These are phyloP conservation scores for Linderniella brevidens DNA, from an alignment of 257 asterid genomes.

Conservation along the genomic window DNA sequence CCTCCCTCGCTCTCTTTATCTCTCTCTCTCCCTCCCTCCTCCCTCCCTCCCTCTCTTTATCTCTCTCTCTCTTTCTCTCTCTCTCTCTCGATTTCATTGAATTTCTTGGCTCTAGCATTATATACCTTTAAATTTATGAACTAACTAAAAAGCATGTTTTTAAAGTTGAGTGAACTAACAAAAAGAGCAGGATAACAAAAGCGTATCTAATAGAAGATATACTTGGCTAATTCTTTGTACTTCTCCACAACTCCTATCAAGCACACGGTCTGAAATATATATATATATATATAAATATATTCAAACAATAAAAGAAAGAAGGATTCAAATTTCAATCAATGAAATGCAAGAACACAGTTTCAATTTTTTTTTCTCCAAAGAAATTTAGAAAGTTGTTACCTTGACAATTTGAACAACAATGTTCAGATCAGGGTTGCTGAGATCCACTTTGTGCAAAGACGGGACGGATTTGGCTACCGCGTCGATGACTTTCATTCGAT, in stretches of 20 bases:
- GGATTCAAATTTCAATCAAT: not conserved
- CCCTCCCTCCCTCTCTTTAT: too few species aligned
- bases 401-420: conserved; percentile 74
- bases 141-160: too few species aligned
- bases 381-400: conserved; percentile 19
- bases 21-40: too few species aligned
- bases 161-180: too few species aligned
- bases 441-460: conserved; percentile 66
- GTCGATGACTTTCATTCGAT: conserved; percentile 54
- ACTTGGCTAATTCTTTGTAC: conserved; percentile 87
- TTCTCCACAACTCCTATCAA: conserved; percentile 86
- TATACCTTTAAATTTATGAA: too few species aligned
- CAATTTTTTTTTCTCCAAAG: not conserved
- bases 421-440: conserved; percentile 61
- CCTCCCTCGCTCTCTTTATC: too few species aligned
- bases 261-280: conserved; percentile 61
- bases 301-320: not conserved
- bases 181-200: too few species aligned
- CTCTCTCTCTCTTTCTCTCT: too few species aligned
- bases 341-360: not conserved
- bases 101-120: too few species aligned
- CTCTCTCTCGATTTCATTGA: too few species aligned
- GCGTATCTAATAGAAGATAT: conserved; percentile 50
- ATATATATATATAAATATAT: not conserved
- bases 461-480: conserved; percentile 82